A percentile compares a stretch with the other conserved stretches of the same genome.
Conservation (phyloP, 805 yeast species). For the Candida michaelii region DNA sequence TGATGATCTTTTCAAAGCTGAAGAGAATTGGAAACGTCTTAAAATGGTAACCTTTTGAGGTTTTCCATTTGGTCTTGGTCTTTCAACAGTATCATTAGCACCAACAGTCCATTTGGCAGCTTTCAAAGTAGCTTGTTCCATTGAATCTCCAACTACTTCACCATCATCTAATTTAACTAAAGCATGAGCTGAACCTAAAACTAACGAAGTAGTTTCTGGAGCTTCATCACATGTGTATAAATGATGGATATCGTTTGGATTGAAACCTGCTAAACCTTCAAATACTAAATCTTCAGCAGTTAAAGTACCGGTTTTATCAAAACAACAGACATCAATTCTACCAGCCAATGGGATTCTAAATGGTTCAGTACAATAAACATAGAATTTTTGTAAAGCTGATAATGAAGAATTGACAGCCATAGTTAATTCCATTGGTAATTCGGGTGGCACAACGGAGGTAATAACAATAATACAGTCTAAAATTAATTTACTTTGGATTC, state of each 20-base stretch:
- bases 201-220: conserved; percentile 65
- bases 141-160: conserved; percentile 97
- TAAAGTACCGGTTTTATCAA: conserved; percentile 96
- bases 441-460: conserved; percentile 98
- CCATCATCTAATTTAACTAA: conserved; percentile 93
- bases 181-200: conserved; percentile 95
- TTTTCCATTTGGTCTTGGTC: conserved; percentile 30
- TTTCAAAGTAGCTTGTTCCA: conserved; percentile 94
- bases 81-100: conserved; percentile 66
- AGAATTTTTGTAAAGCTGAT: conserved; percentile 81
- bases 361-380: conserved; percentile 96
- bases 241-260: conserved; percentile 49
- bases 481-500: conserved; percentile 89
- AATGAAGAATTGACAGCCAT: conserved; percentile 95
- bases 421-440: conserved; percentile 97
- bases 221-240: conserved; percentile 60
- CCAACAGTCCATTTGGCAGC: conserved; percentile 86
- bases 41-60: conserved; percentile 62
- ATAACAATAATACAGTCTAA: conserved; percentile 93
- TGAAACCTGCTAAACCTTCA: conserved; percentile 92
- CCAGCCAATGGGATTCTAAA: conserved; percentile 98
- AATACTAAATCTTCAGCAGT: conserved; percentile 96
- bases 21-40: conserved; percentile 96
- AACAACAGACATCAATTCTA: conserved; percentile 96
- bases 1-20: conserved; percentile 94